Evolutionary conservation across 1,139 yeast genomes (phyloP), one percentile per base, ranked within the genome.

Genomic region (Lodderomyces margitis): DNA sequence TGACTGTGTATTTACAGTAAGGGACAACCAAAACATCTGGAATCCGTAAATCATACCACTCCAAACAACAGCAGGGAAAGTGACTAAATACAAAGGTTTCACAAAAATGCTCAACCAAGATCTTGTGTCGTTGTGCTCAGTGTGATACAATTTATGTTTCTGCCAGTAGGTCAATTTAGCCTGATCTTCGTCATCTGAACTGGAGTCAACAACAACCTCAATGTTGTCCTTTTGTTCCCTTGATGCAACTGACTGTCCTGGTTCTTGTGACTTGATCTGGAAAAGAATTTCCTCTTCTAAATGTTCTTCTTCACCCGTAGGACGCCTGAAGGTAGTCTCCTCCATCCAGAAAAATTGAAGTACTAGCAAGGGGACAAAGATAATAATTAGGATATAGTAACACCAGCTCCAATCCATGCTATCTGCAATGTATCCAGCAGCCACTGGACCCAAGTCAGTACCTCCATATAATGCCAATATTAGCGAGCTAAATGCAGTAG

Each of bases 11-110:
- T 71, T 68, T 5, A 66, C 61, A 41, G 74, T 56, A 30, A 74
- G 56, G 11, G 77, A 62, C 27, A 75, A 58, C 80, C 80, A 75
- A 75, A 72, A 71, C 66, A 82, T 70, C 40, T 83, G 81, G 14
- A 80, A 68, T 3, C 88, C 89, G 53, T 82, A 81, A 20, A 78
- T 60, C 43, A 80, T 57, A 2, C 87, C 87, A 39, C 80, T 74
- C 78, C 82, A 82, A 15, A 80, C 50, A 15, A 82, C 74, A 9
- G 77, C 70, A 5, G 89, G 88, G 52, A 80, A 78, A 47, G 67
- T 52, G 54, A 69, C 59, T 50, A 69, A 66, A 37, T 68, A 51
- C 55, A 69, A 59, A 3, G 82, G 81, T 41, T 74, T 52, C 34
- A 55, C 48, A 46, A 63, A 68, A 19, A 73, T 64, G 24, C 62